phyloP scores from a whole-genome alignment of 805 yeast genomes.

The Candida nitratophila region DNA sequence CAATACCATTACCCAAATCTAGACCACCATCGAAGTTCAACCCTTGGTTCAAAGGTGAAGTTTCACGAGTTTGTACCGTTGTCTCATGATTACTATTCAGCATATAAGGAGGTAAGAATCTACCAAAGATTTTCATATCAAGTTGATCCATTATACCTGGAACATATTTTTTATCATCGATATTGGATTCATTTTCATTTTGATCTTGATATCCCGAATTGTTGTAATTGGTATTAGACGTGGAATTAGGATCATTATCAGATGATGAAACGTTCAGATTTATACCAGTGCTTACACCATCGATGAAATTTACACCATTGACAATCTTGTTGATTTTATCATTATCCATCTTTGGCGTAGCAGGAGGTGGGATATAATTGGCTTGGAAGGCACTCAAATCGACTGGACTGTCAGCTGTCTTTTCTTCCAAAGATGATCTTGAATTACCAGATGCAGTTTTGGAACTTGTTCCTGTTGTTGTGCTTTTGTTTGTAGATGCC shows the following conservation, averaged over 20 bases:
- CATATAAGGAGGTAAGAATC: conserved; percentile 82
- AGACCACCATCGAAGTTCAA: background rate
- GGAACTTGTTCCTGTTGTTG: conserved; percentile 1
- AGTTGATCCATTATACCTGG: conserved; percentile 83
- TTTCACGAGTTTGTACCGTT: conserved; percentile 5
- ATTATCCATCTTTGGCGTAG: conserved; percentile 11
- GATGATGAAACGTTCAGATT: conserved; percentile 15
- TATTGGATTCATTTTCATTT: background rate
- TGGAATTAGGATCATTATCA: background rate
- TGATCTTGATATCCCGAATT: background rate
- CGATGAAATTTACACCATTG: conserved; percentile 27
- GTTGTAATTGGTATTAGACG: background rate
- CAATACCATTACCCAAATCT: background rate
- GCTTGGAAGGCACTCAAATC: conserved; percentile 8
- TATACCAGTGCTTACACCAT: conserved; percentile 28
- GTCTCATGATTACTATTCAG: conserved; percentile 25
- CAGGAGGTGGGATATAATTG: conserved; percentile 1
- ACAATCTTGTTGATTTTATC: conserved; percentile 15
- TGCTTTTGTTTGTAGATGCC: background rate
- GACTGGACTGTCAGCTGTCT: background rate
- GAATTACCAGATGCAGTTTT: no score
- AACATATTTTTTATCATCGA: conserved; percentile 35
- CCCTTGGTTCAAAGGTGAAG: background rate
- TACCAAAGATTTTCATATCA: conserved; percentile 80
- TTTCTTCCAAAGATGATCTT: background rate